Evolutionary conservation across 495 filamentous ascomycete species (phyloP).

Genomic region (Penicillium cataractarum): DNA sequence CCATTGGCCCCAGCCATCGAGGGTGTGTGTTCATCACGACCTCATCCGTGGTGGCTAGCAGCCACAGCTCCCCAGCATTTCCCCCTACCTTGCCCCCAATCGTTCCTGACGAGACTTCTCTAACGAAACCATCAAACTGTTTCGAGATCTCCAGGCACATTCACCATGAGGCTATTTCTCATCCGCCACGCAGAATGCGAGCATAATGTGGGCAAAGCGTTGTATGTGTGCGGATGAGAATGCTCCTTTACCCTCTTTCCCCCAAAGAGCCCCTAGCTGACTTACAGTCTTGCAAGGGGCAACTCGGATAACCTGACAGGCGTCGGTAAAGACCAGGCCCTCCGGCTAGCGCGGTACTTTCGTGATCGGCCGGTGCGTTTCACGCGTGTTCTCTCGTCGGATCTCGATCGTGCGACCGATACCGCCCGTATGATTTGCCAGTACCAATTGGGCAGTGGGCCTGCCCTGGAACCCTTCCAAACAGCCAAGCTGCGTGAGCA

Average conservation of each 20-base stretch:
- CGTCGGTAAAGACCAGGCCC: conserved; percentile 74
- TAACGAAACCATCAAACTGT: background rate
- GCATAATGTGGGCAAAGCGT: conserved; percentile 76
- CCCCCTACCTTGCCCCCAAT: background rate
- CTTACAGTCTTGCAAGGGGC: conserved; percentile 62
- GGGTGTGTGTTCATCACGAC: conserved; percentile 12
- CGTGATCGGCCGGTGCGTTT: conserved; percentile 44
- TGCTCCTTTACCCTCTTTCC: background rate
- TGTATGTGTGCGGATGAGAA: conserved; percentile 53
- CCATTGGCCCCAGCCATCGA: conserved; percentile 11
- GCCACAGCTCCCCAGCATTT: conserved; percentile 1
- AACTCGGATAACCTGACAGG: conserved; percentile 72
- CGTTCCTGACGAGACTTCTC: conserved; percentile 4
- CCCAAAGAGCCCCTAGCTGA: conserved; percentile 1
- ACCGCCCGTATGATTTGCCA: conserved; percentile 68
- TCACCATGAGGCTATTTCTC: conserved; percentile 68
- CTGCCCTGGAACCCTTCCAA: conserved; percentile 12
- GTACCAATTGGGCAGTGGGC: conserved; percentile 42
- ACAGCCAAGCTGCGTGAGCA: conserved; percentile 27
- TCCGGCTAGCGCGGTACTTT: conserved; percentile 52
- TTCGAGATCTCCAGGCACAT: background rate
- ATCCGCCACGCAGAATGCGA: conserved; percentile 86
- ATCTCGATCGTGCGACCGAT: conserved; percentile 68
- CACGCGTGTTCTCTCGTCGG: conserved; percentile 72
- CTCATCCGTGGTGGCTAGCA: conserved; percentile 10